phyloP scores from a whole-genome alignment of 176 grass and related monocot species.

The Ananas comosus region DNA sequence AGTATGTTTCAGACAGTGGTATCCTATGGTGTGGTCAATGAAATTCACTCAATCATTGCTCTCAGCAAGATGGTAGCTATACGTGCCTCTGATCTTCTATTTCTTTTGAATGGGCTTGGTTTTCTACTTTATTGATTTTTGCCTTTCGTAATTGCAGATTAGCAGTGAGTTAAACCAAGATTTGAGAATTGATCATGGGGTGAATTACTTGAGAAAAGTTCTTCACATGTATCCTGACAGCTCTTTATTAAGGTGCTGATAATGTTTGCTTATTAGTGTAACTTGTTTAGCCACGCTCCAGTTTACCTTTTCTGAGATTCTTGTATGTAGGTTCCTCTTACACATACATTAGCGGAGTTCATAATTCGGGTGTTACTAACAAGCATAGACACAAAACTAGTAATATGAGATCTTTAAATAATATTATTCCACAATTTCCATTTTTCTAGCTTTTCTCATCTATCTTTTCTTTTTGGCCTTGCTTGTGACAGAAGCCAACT shows the following conservation, averaged over 20 bases:
- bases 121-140: not conserved
- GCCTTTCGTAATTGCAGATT: conserved; percentile 34
- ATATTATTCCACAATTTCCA: not conserved
- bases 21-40: conserved; percentile 52
- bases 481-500: conserved; percentile 69
- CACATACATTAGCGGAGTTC: too few species aligned
- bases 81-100: not conserved
- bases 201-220: conserved; percentile 69
- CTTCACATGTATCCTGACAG: conserved; percentile 88
- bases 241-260: conserved; percentile 68
- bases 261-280: not conserved
- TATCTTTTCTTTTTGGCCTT: conserved; percentile 16
- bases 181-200: conserved; percentile 41
- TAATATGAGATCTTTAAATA: not conserved
- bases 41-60: conserved; percentile 82
- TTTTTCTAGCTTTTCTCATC: conserved; percentile 5
- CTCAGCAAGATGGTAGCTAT: conserved; percentile 67
- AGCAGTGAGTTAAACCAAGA: conserved; percentile 26
- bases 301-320: too few species aligned
- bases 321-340: too few species aligned
- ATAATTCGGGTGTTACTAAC: too few species aligned
- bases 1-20: conserved; percentile 41
- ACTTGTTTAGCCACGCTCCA: not conserved
- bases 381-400: too few species aligned
- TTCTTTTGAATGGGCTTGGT: not conserved